A percentile compares a stretch with the other conserved stretches of the same genome.
phyloP scores from a whole-genome alignment of 768 basidiomycete genomes.

The Podaxis sp. region DNA sequence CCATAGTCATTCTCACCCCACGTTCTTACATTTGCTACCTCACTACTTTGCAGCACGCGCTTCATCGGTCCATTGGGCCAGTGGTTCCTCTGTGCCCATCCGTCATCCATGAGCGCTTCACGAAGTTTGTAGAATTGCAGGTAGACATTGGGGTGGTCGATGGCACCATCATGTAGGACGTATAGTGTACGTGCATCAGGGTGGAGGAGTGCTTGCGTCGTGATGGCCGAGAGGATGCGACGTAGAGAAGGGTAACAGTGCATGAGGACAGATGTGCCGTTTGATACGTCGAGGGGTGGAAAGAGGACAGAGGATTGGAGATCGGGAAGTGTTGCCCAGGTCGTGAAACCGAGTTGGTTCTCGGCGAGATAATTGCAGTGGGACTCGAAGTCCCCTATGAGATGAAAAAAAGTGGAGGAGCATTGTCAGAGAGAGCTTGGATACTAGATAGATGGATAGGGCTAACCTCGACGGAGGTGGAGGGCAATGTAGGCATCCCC shows the following conservation, averaged over 20 bases:
- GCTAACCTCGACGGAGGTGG: constrained; percentile 40
- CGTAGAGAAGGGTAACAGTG: constrained; percentile 41
- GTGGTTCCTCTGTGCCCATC: constrained; percentile 27
- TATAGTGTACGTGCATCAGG: constrained; percentile 36
- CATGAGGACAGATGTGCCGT: constrained; percentile 32
- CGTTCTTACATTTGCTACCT: constrained; percentile 26
- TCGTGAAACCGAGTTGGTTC: constrained; percentile 35
- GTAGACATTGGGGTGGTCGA: constrained; percentile 42
- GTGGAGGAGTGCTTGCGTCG: constrained; percentile 26
- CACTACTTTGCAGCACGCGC: constrained; percentile 35
- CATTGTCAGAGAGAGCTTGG: not conserved
- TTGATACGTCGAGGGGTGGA: constrained; percentile 31
- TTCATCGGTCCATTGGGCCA: constrained; percentile 40
- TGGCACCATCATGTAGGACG: constrained; percentile 42
- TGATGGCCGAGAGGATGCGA: constrained; percentile 37
- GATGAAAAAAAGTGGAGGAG: not conserved
- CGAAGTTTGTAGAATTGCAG: constrained; percentile 36
- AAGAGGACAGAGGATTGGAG: constrained; percentile 26
- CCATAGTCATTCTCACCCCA: constrained; percentile 37
- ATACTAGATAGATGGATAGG: not conserved
- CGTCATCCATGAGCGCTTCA: constrained; percentile 28
- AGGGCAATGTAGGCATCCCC: constrained; percentile 41
- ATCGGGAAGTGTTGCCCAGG: constrained; percentile 42
- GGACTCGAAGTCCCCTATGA: constrained; percentile 37
- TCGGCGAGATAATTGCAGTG: constrained; percentile 35